Evolutionary conservation across 2,329 filamentous ascomycete species (phyloP), one percentile per base, ranked within the genome.

Genomic region (Pezizomycotina sp.): DNA sequence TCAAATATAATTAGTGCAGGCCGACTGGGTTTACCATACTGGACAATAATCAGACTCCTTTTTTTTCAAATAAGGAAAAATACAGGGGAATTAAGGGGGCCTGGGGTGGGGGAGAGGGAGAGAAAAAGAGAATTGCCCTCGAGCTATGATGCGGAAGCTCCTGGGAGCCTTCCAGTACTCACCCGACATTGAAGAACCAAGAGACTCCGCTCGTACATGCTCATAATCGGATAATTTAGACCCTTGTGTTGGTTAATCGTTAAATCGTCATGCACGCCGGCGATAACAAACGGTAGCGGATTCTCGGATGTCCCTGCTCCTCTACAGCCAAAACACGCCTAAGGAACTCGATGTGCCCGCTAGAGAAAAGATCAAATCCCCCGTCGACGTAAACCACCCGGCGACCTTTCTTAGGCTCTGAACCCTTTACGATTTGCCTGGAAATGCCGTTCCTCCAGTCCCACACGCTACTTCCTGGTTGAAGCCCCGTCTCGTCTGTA

Each of bases 191-290:
- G 89, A 45, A 95, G 63, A 19, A 95, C 86, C 56, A 89, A 98
- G 14, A 98, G 71, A 2, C 84, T 84, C 26, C 89, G 77, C 63
- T 98, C 89, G 52, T 86, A 92, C 38, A 92, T 84, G 62, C 95
- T 98, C 89, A 98, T 98, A 61, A 98, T 95, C 16, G 89, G 89
- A 55, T 93, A 98, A 61, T 98, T 98, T 51, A 93, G 68, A 22
- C 89, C 86, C 60, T 95, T 95, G 78, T 83, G 91, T 52, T 77
- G 65, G 59, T 98, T 98, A 58, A 98, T 92, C 42, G 92, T 83
- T 47, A 77, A 73, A 56, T 98, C 89, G 52, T 92, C 80, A 58
- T 98, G 89, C 15, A 98, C 75, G 31, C 89, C 89, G 2, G 82
- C 84, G 27, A 95, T 71, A n/a, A 98, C 68, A 55, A 81, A 95